Conservation (phyloP, 208 protist genomes). For the Leishmania tarentolae region DNA sequence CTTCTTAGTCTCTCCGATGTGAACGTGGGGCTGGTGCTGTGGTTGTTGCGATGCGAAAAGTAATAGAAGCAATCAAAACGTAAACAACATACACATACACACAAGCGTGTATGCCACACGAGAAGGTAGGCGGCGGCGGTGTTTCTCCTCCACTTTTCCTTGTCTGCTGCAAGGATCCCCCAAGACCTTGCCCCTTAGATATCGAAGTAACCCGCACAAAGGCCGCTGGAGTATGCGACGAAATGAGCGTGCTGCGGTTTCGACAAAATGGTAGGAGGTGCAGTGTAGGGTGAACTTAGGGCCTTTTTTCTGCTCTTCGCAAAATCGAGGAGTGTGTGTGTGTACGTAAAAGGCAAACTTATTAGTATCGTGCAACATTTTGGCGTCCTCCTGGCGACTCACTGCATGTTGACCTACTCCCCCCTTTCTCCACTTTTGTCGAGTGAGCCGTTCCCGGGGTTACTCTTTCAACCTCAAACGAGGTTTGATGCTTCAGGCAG, state of each 20-base stretch:
- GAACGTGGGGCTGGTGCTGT: conserved; percentile 31
- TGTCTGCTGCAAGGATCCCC: not conserved
- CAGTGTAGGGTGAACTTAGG: not conserved
- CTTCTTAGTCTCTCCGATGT: conserved; percentile 45
- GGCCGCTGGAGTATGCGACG: not conserved
- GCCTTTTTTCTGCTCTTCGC: not conserved
- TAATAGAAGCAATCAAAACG: not conserved
- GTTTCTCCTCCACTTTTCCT: not conserved
- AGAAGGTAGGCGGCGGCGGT: not conserved
- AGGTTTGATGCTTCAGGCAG: not conserved
- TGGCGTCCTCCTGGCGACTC: not conserved
- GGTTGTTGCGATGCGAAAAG: conserved; percentile 9
- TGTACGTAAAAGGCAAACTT: not conserved
- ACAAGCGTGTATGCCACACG: not conserved
- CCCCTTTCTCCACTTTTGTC: not conserved
- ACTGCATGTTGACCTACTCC: not conserved
- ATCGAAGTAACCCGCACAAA: not conserved
- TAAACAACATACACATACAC: not conserved
- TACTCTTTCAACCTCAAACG: not conserved
- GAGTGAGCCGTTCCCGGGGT: not conserved
- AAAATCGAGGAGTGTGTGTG: not conserved
- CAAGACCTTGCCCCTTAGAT: not conserved
- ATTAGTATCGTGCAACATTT: not conserved
- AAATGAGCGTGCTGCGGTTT: not conserved
- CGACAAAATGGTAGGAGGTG: not conserved